Conservation (phyloP, 192 early-diverging fungal species). For the Chytriomyces confervae region DNA sequence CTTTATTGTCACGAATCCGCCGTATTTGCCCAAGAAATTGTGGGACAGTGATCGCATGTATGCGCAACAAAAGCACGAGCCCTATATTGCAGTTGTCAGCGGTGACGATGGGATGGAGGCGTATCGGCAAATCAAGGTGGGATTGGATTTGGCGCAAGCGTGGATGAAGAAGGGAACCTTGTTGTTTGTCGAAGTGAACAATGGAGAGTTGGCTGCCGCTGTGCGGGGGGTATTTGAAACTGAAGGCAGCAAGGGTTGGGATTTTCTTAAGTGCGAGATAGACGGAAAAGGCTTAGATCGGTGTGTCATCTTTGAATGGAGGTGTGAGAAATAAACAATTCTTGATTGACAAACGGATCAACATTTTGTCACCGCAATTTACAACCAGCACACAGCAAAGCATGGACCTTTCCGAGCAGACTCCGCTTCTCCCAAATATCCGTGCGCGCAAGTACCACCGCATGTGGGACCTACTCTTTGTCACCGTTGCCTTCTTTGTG, state of each 20-base stretch:
- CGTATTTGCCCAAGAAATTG: conserved; percentile 59
- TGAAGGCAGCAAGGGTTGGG: not conserved
- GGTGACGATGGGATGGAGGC: conserved; percentile 67
- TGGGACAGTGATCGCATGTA: conserved; percentile 43
- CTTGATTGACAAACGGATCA: too few species aligned
- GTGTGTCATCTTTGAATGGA: conserved; percentile 19
- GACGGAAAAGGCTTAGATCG: conserved; percentile 17
- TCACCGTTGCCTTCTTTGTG: too few species aligned
- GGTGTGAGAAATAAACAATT: not conserved
- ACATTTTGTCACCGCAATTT: too few species aligned
- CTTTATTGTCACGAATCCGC: conserved; percentile 76
- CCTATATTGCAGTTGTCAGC: conserved; percentile 67
- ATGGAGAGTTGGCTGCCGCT: conserved; percentile 2
- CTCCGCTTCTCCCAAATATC: too few species aligned
- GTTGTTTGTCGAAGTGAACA: conserved; percentile 28
- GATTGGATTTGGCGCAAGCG: not conserved
- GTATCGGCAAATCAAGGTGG: conserved; percentile 48
- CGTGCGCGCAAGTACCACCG: too few species aligned
- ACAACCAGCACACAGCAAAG: too few species aligned
- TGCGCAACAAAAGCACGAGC: conserved; percentile 60
- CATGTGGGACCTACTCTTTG: too few species aligned
- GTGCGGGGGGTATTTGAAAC: conserved; percentile 25
- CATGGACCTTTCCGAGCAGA: too few species aligned
- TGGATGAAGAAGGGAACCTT: conserved; percentile 6
- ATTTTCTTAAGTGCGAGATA: not conserved